phyloP scores from a whole-genome alignment of 495 filamentous ascomycete species.

The Talaromyces adpressus region DNA sequence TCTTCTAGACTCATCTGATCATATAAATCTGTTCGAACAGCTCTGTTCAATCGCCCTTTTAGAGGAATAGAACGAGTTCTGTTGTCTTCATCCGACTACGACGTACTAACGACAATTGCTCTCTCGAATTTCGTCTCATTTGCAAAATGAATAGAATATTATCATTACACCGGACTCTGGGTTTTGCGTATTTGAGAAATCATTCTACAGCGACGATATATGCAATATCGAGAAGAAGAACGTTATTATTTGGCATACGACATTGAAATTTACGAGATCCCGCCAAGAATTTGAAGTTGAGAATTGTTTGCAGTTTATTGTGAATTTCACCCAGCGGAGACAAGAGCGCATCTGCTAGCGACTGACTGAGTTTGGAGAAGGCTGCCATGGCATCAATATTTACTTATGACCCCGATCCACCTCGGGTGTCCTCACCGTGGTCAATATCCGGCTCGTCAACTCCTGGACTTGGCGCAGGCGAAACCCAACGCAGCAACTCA shows the following conservation, averaged over 20 bases:
- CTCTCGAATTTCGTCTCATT: background rate
- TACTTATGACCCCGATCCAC: slow-evolving; percentile 84
- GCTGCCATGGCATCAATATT: slow-evolving; percentile 87
- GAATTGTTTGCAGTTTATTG: background rate
- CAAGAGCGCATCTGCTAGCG: background rate
- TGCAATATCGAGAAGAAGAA: slow-evolving; percentile 6
- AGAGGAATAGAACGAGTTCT: slow-evolving; percentile 2
- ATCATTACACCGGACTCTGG: slow-evolving; percentile 2
- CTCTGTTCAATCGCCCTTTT: background rate
- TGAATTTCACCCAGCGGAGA: background rate
- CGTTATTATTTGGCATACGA: background rate
- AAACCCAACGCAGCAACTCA: slow-evolving; percentile 19
- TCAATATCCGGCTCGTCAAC: slow-evolving; percentile 44
- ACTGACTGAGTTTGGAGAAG: background rate
- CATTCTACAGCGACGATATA: background rate
- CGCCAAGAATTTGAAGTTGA: background rate
- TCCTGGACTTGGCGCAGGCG: slow-evolving; percentile 20
- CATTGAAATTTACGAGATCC: background rate
- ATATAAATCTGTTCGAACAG: background rate
- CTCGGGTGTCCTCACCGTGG: slow-evolving; percentile 88
- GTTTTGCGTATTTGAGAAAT: slow-evolving; percentile 6
- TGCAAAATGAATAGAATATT: slow-evolving; percentile 7
- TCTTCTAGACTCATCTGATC: background rate
- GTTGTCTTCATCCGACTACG: background rate
- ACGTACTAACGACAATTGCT: background rate